A percentile compares a stretch with the other conserved stretches of the same genome.
Evolutionary conservation across 495 filamentous ascomycete species (phyloP).

Genomic region (Penicillium silybi): DNA sequence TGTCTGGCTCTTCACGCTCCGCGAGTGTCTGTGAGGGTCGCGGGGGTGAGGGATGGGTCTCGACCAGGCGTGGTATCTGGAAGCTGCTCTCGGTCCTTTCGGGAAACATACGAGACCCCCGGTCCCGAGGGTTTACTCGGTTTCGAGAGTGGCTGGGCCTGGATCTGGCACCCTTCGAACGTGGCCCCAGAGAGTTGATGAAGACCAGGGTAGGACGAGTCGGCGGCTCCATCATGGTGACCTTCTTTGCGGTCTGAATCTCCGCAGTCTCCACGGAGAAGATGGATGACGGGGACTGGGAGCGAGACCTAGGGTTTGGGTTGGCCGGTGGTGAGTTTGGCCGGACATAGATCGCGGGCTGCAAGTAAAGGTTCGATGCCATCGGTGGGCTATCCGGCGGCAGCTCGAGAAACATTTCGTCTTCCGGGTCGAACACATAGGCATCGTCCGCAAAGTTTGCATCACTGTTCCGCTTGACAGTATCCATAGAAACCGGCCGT

Average conservation of each 20-base stretch:
- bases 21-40: neutral
- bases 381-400: slow-evolving; percentile 31
- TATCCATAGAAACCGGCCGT: slow-evolving; percentile 39
- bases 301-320: slow-evolving; percentile 19
- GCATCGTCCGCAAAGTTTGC: slow-evolving; percentile 32
- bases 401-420: slow-evolving; percentile 39
- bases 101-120: slow-evolving; percentile 11
- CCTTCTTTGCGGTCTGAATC: slow-evolving; percentile 34
- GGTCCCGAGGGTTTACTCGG: slow-evolving; percentile 16
- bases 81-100: slow-evolving; percentile 14
- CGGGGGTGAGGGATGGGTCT: slow-evolving; percentile 3
- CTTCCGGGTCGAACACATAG: slow-evolving; percentile 36
- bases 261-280: slow-evolving; percentile 36
- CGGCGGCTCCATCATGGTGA: slow-evolving; percentile 32
- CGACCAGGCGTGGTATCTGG: slow-evolving; percentile 6
- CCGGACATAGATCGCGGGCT: slow-evolving; percentile 32
- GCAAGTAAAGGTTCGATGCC: slow-evolving; percentile 33
- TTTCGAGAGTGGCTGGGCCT: slow-evolving; percentile 10
- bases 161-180: slow-evolving; percentile 13
- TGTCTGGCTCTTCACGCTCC: slow-evolving; percentile 5
- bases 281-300: slow-evolving; percentile 29
- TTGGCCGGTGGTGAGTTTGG: slow-evolving; percentile 17
- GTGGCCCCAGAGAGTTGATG: slow-evolving; percentile 28
- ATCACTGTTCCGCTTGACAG: slow-evolving; percentile 38
- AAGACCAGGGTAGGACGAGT: slow-evolving; percentile 36